phyloP scores from a whole-genome alignment of 495 filamentous ascomycete genomes.

The Trichodelitschia bisporula region DNA sequence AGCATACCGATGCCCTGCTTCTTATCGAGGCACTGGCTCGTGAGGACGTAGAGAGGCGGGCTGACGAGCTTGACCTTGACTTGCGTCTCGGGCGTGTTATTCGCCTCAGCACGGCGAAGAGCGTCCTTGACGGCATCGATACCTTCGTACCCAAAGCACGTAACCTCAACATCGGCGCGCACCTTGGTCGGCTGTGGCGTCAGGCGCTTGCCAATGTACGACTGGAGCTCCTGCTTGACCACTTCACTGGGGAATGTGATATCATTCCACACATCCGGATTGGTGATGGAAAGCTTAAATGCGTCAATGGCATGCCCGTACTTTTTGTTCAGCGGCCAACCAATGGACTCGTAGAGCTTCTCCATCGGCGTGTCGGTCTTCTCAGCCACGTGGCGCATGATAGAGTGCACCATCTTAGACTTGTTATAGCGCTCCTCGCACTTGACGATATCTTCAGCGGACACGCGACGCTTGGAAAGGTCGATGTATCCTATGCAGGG shows the following conservation, averaged over 20 bases:
- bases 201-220: conserved; percentile 85
- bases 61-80: conserved; percentile 95
- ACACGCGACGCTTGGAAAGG: conserved; percentile 92
- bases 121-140: conserved; percentile 94
- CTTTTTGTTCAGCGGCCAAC: conserved; percentile 91
- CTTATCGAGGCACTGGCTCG: conserved; percentile 88
- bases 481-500: conserved; percentile 74
- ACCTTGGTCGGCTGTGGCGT: conserved; percentile 96
- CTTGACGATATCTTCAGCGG: conserved; percentile 88
- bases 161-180: conserved; percentile 91
- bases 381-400: conserved; percentile 94
- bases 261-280: conserved; percentile 87
- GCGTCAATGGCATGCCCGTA: conserved; percentile 93
- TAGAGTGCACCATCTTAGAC: conserved; percentile 95
- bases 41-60: conserved; percentile 82
- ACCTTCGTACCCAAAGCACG: conserved; percentile 93
- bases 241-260: conserved; percentile 65
- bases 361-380: conserved; percentile 87
- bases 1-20: conserved; percentile 54
- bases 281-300: conserved; percentile 97
- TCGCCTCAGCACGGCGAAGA: conserved; percentile 63
- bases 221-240: conserved; percentile 67
- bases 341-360: conserved; percentile 75
- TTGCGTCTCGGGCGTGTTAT: conserved; percentile 68
- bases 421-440: conserved; percentile 99